phyloP scores from a whole-genome alignment of 2,329 filamentous ascomycete genomes.

The Diaporthe aspalathi region DNA sequence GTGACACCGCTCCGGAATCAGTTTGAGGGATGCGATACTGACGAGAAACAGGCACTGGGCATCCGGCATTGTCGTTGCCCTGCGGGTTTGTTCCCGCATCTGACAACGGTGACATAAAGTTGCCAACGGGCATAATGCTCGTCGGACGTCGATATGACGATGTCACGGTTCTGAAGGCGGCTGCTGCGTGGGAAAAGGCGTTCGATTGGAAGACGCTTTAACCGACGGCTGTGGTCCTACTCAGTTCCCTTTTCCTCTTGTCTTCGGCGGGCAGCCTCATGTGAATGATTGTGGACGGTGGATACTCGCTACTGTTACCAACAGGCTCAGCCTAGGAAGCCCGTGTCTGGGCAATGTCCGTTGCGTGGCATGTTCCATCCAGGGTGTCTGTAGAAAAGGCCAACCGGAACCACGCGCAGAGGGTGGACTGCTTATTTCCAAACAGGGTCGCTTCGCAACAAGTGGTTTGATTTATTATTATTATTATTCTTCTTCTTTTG shows the following conservation, averaged over 20 bases:
- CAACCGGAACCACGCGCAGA: too few relatives aligned
- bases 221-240: not conserved
- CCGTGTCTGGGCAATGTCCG: too few relatives aligned
- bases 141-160: conserved; percentile 34
- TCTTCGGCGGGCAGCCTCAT: not conserved
- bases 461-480: too few relatives aligned
- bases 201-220: conserved; percentile 43
- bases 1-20: too few relatives aligned
- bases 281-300: too few relatives aligned
- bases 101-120: conserved; percentile 20
- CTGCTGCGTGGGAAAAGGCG: conserved; percentile 36
- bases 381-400: too few relatives aligned
- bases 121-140: conserved; percentile 32
- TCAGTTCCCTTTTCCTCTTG: not conserved
- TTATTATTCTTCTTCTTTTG: too few relatives aligned
- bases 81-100: conserved; percentile 33
- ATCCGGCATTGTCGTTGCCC: conserved; percentile 32
- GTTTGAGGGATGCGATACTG: not conserved
- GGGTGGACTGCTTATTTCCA: not conserved
- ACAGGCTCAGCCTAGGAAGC: too few relatives aligned
- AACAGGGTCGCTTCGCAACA: too few relatives aligned
- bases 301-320: too few relatives aligned
- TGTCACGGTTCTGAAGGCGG: conserved; percentile 34
- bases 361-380: too few relatives aligned
- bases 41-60: conserved; percentile 33